A percentile compares a stretch with the other conserved stretches of the same genome.
phyloP scores from a whole-genome alignment of 257 asterid genomes.

The Coffea eugenioides region DNA sequence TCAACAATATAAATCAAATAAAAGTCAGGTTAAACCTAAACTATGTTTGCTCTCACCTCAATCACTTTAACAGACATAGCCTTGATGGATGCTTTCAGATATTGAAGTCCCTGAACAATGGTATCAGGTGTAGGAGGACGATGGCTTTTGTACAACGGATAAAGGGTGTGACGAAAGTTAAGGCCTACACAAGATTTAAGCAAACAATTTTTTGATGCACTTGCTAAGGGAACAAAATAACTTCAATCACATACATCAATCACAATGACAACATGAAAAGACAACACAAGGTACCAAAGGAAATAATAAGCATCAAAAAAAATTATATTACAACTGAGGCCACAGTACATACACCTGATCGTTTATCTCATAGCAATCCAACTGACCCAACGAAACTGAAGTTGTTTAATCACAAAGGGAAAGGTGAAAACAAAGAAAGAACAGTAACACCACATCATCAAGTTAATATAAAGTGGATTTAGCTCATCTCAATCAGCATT shows the following conservation, averaged over 20 bases:
- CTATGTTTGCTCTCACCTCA: slow-evolving; percentile 53
- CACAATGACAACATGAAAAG: background rate
- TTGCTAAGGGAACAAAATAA: background rate
- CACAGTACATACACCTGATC: background rate
- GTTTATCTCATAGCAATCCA: background rate
- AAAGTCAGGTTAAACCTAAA: slow-evolving; percentile 2
- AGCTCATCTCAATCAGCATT: background rate
- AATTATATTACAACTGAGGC: background rate
- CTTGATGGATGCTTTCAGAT: slow-evolving; percentile 90
- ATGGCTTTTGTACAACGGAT: slow-evolving; percentile 91
- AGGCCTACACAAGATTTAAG: slow-evolving; percentile 57
- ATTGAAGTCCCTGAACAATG: slow-evolving; percentile 93
- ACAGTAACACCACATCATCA: background rate
- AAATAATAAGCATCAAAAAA: background rate
- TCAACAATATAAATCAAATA: slow-evolving; percentile 15
- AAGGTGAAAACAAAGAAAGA: background rate
- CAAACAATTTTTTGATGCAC: slow-evolving; percentile 14
- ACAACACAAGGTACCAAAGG: background rate
- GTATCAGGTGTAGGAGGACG: slow-evolving; percentile 99
- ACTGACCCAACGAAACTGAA: background rate
- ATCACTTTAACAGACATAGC: slow-evolving; percentile 94
- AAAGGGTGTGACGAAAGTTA: slow-evolving; percentile 88
- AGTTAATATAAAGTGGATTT: background rate
- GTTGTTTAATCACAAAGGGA: background rate
- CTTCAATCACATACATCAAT: background rate